Percentiles rank a stretch among this genome's conserved stretches.
Evolutionary conservation across 495 filamentous ascomycete species (phyloP).

Genomic region (Coniosporium apollinis): DNA sequence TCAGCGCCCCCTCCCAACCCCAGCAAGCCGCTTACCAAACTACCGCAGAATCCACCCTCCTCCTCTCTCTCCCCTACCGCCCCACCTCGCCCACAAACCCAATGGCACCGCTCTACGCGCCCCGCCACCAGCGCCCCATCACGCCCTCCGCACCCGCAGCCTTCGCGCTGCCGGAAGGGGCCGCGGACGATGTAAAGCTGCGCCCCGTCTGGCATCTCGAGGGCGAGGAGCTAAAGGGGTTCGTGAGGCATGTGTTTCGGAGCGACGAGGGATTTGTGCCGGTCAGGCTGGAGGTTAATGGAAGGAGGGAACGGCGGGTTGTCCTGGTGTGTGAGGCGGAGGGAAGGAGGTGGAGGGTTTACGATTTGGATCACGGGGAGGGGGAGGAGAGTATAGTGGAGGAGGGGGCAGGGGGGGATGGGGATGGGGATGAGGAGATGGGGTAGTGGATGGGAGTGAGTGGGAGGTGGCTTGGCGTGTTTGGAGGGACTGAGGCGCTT

Average conservation of each 20-base stretch:
- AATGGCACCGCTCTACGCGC: neutral
- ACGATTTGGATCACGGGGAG: conserved; percentile 12
- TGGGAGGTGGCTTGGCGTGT: too few species aligned
- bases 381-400: too few species aligned
- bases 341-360: conserved; percentile 15
- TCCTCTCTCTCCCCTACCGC: neutral
- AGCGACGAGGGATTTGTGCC: conserved; percentile 15
- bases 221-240: neutral
- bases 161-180: neutral
- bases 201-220: neutral
- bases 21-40: neutral
- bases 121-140: too few species aligned
- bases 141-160: conserved; percentile 2
- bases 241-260: conserved; percentile 10
- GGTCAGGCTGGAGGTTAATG: conserved; percentile 18
- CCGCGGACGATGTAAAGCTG: conserved; percentile 1
- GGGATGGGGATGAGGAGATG: too few species aligned
- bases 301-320: conserved; percentile 13
- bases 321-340: conserved; percentile 6
- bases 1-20: neutral
- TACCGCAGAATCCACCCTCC: neutral
- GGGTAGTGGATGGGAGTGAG: too few species aligned
- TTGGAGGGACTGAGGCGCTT: too few species aligned
- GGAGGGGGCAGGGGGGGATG: too few species aligned
- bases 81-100: neutral